Evolutionary conservation across 805 yeast genomes (phyloP).

Genomic region (Candida ortonii): DNA sequence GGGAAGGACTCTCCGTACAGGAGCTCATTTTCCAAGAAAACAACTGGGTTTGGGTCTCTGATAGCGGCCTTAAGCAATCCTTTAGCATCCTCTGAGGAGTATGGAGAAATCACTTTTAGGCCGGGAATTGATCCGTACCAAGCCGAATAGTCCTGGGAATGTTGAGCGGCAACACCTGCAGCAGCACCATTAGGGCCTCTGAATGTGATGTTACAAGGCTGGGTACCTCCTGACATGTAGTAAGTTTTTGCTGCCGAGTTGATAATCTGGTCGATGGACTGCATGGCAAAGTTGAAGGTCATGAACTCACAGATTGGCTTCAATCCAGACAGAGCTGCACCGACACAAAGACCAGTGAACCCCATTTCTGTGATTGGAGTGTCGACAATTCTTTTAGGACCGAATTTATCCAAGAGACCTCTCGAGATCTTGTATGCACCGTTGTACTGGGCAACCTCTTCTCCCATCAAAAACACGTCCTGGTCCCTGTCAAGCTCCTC

Average conservation of each 20-base stretch:
- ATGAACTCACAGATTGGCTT: conserved; percentile 97
- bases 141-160: conserved; percentile 94
- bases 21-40: conserved; percentile 93
- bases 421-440: conserved; percentile 98
- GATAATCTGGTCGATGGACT: conserved; percentile 96
- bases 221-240: conserved; percentile 99
- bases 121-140: conserved; percentile 99
- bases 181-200: conserved; percentile 99
- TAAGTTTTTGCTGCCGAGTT: conserved; percentile 98
- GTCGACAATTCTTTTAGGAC: conserved; percentile 89
- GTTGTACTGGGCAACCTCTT: conserved; percentile 98
- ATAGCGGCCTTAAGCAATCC: conserved; percentile 95
- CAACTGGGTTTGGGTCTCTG: conserved; percentile 98
- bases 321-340: conserved; percentile 94
- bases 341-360: conserved; percentile 90
- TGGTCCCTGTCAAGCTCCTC: conserved; percentile 97
- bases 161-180: conserved; percentile 99
- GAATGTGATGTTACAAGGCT: conserved; percentile 94
- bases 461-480: conserved; percentile 93
- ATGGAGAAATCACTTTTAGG: conserved; percentile 93
- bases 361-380: conserved; percentile 99
- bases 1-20: conserved; percentile 90
- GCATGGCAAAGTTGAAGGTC: conserved; percentile 99
- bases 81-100: conserved; percentile 91
- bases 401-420: conserved; percentile 92